Percentiles rank a stretch among this genome's conserved stretches.
phyloP scores from a whole-genome alignment of 1,284 basidiomycete genomes.

The Boletus mariae region DNA sequence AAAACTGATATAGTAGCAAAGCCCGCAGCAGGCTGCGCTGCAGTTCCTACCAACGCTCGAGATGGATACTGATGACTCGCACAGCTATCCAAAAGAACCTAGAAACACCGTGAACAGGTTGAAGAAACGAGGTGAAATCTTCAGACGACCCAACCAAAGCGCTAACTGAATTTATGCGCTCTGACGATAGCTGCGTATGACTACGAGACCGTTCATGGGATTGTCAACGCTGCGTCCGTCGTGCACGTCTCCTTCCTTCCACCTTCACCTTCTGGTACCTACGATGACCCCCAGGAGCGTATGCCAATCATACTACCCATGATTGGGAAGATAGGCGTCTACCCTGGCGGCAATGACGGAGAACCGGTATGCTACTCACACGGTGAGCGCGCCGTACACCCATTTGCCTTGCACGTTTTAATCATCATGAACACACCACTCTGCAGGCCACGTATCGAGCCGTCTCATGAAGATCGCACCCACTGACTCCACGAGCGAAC shows the following conservation, averaged over 20 bases:
- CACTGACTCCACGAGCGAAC: neutral
- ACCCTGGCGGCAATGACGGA: constrained; percentile 10
- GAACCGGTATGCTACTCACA: constrained; percentile 24
- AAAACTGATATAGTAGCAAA: neutral
- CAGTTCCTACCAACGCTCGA: neutral
- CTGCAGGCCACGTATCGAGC: constrained; percentile 23
- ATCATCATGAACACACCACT: neutral
- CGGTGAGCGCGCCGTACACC: constrained; percentile 7
- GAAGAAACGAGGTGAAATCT: constrained; percentile 23
- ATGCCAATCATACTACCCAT: constrained; percentile 26
- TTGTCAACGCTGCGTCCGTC: constrained; percentile 22
- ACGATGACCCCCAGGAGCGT: constrained; percentile 13
- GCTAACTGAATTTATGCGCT: neutral
- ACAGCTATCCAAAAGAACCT: constrained; percentile 16
- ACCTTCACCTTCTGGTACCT: constrained; percentile 11
- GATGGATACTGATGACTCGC: constrained; percentile 14
- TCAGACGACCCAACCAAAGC: neutral
- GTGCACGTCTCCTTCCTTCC: constrained; percentile 28
- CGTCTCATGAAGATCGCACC: constrained; percentile 27
- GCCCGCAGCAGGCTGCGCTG: neutral
- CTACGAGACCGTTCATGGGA: constrained; percentile 20
- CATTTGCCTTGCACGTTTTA: neutral
- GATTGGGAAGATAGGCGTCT: constrained; percentile 25
- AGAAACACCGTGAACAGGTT: constrained; percentile 27
- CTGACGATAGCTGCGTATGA: constrained; percentile 19